These are phyloP conservation scores for Solanum etuberosum DNA, from an alignment of 257 asterid species.

Conservation along the genomic window DNA sequence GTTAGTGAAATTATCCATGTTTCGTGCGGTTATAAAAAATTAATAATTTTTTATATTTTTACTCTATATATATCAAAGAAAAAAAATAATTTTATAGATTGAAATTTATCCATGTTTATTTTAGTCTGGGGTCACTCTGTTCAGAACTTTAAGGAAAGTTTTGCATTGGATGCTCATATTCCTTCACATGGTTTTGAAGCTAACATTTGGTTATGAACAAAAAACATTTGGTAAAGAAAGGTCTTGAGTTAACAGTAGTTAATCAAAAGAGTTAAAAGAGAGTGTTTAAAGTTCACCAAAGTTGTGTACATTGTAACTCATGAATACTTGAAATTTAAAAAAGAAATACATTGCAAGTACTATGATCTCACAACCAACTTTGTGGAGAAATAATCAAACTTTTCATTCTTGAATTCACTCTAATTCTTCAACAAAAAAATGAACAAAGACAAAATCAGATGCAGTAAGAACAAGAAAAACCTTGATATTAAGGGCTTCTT, in stretches of 20 bases:
- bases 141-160: not conserved
- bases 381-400: not conserved
- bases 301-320: not conserved
- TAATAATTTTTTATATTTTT: no score
- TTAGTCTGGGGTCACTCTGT: not conserved
- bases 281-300: not conserved
- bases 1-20: not conserved
- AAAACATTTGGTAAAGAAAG: not conserved
- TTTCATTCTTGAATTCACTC: not conserved
- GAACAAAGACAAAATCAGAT: not conserved
- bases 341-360: not conserved
- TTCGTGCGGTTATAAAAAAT: not conserved
- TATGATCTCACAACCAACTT: not conserved
- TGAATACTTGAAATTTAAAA: not conserved
- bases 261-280: not conserved
- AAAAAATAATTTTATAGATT: not conserved
- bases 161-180: not conserved
- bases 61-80: no score
- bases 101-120: not conserved
- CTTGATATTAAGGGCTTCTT: not conserved
- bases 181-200: not conserved
- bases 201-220: not conserved
- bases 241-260: not conserved
- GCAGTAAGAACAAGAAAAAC: not conserved
- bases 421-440: not conserved